Conservation (phyloP, 345 rosid genomes). For the Citrus mangshanensis region DNA sequence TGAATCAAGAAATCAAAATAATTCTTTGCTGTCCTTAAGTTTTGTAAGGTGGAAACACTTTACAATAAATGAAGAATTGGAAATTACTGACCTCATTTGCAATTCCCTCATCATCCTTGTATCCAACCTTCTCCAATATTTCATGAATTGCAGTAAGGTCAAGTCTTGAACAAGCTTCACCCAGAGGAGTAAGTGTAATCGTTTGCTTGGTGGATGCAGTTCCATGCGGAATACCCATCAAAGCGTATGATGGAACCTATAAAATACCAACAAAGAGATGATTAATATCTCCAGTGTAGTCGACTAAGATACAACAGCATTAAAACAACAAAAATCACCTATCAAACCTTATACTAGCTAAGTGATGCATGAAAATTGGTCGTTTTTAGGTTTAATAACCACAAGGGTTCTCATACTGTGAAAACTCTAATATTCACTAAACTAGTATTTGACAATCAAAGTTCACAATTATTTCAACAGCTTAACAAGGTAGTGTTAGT, state of each 20-base stretch:
- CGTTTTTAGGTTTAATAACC: neutral
- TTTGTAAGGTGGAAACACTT: neutral
- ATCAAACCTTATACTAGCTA: neutral
- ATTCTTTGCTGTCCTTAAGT: neutral
- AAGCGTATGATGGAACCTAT: slow-evolving; percentile 59
- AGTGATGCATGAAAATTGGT: neutral
- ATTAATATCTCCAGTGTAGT: neutral
- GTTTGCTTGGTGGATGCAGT: slow-evolving; percentile 43
- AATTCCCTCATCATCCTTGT: slow-evolving; percentile 77
- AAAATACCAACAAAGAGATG: neutral
- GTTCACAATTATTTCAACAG: neutral
- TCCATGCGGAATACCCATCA: slow-evolving; percentile 71
- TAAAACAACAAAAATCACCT: neutral
- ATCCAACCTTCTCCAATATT: slow-evolving; percentile 68
- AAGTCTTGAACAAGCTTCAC: slow-evolving; percentile 76
- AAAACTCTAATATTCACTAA: neutral
- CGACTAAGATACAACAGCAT: neutral
- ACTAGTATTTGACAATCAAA: neutral
- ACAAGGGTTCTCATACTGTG: neutral
- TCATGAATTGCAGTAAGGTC: slow-evolving; percentile 82
- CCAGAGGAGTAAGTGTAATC: slow-evolving; percentile 50
- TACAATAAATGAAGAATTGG: slow-evolving; percentile 1
- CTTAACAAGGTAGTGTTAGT: neutral
- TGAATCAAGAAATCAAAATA: neutral
- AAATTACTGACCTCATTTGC: slow-evolving; percentile 65